Percentiles rank a stretch among this genome's conserved stretches.
phyloP scores from a whole-genome alignment of 2,329 filamentous ascomycete genomes.

The Phaeophleospora eucalypticola region DNA sequence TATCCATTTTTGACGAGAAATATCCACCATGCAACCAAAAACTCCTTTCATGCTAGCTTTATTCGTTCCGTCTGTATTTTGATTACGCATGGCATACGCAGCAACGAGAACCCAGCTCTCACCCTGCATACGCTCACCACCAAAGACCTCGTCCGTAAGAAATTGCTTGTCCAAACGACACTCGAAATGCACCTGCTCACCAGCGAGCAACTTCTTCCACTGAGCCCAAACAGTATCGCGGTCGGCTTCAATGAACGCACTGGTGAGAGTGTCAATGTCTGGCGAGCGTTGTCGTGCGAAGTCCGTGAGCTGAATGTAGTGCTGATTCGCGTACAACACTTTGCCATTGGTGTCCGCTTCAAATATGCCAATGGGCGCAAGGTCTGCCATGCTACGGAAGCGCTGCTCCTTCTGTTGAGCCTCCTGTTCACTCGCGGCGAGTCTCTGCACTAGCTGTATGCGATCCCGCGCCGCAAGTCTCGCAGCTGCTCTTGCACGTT shows the following conservation, averaged over 20 bases:
- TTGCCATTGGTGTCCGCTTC: slow-evolving; percentile 32
- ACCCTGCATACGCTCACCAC: slow-evolving; percentile 15
- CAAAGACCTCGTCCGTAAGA: slow-evolving; percentile 11
- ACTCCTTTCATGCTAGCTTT: background rate
- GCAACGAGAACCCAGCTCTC: slow-evolving; percentile 20
- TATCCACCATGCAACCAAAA: slow-evolving; percentile 37
- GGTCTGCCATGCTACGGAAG: slow-evolving; percentile 37
- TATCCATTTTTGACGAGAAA: slow-evolving; percentile 37
- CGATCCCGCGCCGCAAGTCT: slow-evolving; percentile 14
- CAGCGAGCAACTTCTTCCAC: slow-evolving; percentile 15
- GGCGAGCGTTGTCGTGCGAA: slow-evolving; percentile 9
- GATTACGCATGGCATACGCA: slow-evolving; percentile 10
- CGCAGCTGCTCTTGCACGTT: slow-evolving; percentile 11
- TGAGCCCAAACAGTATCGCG: slow-evolving; percentile 4
- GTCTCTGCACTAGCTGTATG: slow-evolving; percentile 18
- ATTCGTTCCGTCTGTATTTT: background rate
- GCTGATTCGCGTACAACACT: slow-evolving; percentile 37
- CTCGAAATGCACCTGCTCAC: slow-evolving; percentile 29
- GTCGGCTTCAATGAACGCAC: slow-evolving; percentile 14
- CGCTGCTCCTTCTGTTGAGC: slow-evolving; percentile 28
- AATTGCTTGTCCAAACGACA: slow-evolving; percentile 21
- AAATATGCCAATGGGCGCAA: slow-evolving; percentile 38
- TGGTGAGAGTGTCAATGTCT: slow-evolving; percentile 4
- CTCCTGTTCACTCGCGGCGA: slow-evolving; percentile 22
- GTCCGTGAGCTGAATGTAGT: slow-evolving; percentile 32